phyloP scores from a whole-genome alignment of 352 stramenopile genomes.

The Globisporangium irregulare region DNA sequence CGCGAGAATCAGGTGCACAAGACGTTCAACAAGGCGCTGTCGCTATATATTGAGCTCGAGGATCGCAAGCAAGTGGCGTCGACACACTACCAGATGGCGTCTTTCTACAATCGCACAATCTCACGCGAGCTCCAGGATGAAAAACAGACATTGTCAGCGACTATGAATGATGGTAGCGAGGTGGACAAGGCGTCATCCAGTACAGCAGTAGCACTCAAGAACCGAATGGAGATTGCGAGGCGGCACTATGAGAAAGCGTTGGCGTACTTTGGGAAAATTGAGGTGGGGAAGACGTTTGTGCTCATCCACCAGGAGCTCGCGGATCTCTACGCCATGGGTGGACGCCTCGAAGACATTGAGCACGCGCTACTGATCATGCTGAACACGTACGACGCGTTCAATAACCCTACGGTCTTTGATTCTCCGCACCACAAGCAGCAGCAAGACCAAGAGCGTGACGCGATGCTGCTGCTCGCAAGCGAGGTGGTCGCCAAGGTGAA shows the following conservation, averaged over 20 bases:
- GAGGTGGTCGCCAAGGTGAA: constrained; percentile 61
- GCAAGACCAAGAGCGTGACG: constrained; percentile 13
- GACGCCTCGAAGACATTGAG: constrained; percentile 67
- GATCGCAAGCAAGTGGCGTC: constrained; percentile 72
- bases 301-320: constrained; percentile 82
- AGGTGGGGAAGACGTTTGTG: constrained; percentile 77
- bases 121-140: constrained; percentile 29
- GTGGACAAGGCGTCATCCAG: constrained; percentile 20
- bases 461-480: constrained; percentile 36
- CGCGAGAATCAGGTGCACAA: constrained; percentile 47
- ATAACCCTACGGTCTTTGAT: constrained; percentile 7
- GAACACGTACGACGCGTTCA: constrained; percentile 75
- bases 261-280: constrained; percentile 65
- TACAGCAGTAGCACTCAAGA: constrained; percentile 38
- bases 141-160: not conserved
- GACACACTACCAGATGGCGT: constrained; percentile 86
- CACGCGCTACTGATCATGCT: constrained; percentile 75
- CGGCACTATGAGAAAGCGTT: constrained; percentile 84
- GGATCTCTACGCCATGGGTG: constrained; percentile 67
- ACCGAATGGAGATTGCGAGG: constrained; percentile 76
- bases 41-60: constrained; percentile 68
- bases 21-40: constrained; percentile 71
- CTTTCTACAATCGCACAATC: constrained; percentile 69
- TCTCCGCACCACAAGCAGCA: constrained; percentile 14
- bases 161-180: not conserved